Evolutionary conservation across 768 basidiomycete genomes (phyloP).

Genomic region (Austroboletus festivus): DNA sequence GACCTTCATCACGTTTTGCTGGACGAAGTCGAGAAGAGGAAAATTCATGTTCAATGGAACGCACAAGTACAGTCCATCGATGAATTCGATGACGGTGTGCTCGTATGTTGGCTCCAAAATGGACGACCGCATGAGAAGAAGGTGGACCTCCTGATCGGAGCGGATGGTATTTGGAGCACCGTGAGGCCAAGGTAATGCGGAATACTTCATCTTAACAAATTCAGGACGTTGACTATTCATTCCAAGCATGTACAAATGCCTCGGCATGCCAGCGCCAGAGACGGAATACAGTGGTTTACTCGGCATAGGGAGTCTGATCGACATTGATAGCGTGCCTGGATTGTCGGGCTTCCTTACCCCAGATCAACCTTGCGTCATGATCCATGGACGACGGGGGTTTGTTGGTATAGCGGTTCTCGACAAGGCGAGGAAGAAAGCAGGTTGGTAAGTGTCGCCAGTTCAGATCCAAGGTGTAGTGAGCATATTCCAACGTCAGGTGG

Average conservation of each 20-base stretch:
- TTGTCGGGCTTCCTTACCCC: conserved; percentile 15
- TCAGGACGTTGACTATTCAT: not conserved
- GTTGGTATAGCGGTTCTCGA: conserved; percentile 29
- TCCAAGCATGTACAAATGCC: conserved; percentile 22
- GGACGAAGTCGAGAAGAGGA: conserved; percentile 22
- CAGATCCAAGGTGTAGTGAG: not conserved
- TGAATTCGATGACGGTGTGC: conserved; percentile 22
- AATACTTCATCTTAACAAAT: not conserved
- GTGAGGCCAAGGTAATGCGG: conserved; percentile 21
- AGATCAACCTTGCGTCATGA: conserved; percentile 29
- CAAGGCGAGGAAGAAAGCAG: conserved; percentile 20
- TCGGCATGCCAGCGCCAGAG: conserved; percentile 17
- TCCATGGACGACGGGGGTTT: conserved; percentile 26
- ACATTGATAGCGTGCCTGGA: conserved; percentile 19
- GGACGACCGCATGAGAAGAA: conserved; percentile 20
- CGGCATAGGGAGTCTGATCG: conserved; percentile 19
- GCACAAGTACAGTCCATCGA: conserved; percentile 23
- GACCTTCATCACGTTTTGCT: conserved; percentile 32
- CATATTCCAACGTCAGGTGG: conserved; percentile 20
- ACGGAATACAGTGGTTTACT: conserved; percentile 31
- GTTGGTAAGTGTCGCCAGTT: conserved; percentile 17
- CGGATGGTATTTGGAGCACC: conserved; percentile 32
- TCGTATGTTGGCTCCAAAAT: conserved; percentile 26
- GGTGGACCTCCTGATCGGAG: conserved; percentile 31
- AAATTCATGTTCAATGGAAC: conserved; percentile 21